Base-by-base conservation (phyloP, 2,329 filamentous ascomycete species). In the Alternaria angustiovoidea region DNA sequence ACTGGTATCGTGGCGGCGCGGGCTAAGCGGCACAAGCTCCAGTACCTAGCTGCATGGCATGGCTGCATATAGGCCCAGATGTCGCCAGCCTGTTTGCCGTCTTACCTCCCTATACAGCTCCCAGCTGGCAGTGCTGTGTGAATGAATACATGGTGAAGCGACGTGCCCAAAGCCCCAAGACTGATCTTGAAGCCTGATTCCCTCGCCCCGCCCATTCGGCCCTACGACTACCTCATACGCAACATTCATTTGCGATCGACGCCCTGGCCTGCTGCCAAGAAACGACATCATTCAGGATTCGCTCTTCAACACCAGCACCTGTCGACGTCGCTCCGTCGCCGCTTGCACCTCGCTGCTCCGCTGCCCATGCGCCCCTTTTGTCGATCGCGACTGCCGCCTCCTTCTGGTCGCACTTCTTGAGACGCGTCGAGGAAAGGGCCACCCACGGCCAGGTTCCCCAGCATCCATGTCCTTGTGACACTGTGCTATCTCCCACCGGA, bases 401-500 rank as follows among this genome's bases (percentile, higher is more conserved):
- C 47, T 36, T 41, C 34, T 39, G 18, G 26, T 51, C 42, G 47
- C 64, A 52, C 66, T 57, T 61, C 61, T 63, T 68, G 67, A 60
- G 55, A 26, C 61, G 61, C 51, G 18, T 48, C 30, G 49, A 54
- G 61, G 59, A 61, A 52, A 57, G 49, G 43, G 51, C 60, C 11
- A 57, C 41, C 49, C 52, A 39, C 61, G 56, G 49, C 54, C 59
- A 57, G 59, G 58, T 57, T 57, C 55, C 62, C 60, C 64, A 59
- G 64, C 70, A 74, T 69, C 63, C 47, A 77, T 78, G 76, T 73
- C 74, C 76, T 75, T 78, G 76, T 78, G 76, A 78, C 74, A 69
- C 70, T 54, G 28, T 61, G 66, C 62, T 63, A 75, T 75, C 73
- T 66, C 62, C 63, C 65, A 65, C 60, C 52, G 46, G 30, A 59